Evolutionary conservation across 2,329 filamentous ascomycete species (phyloP), one percentile per base, ranked within the genome.

Genomic region (Xylariaceae sp.): DNA sequence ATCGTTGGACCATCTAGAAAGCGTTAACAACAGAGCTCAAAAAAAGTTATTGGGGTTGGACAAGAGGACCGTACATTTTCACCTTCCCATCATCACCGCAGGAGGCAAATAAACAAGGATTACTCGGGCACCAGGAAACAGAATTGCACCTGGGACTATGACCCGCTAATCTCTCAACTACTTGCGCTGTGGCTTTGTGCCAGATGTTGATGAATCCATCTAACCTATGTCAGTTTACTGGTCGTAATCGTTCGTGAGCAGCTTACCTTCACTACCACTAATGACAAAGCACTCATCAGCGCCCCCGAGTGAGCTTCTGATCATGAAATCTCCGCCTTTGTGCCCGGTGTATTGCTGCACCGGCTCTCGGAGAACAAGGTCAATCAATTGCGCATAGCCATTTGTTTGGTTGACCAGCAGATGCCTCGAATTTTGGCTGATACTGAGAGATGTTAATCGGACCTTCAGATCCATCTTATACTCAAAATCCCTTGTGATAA

Each of bases 271-370:
- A 65, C 92, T 96, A 9, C 94, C 94, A 65, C 90, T 93, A 23
- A 95, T 80, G 8, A 97, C 88, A 70, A 97, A 97, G 69, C 88
- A 92, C 74, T 97, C 92, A 53, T 90, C 87, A 1, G 93, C 92
- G 26, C 94, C 94, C 15, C 94, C 94, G 72, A 97, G 94, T 0
- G 81, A 77, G 64, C 87, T 89, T 44, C 93, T 82, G 54, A 99
- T 95, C 50, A 97, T 82, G 67, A 79, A 96, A 2, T 87, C 77
- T 48, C 85, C 87, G 58, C 92, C 90, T 36, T 80, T 82, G 57
- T 92, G 88, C 0, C 91, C 92, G 13, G 83, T 77, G 68, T 89
- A 97, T 62, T 81, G 85, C 62, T 88, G 86, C 4, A 93, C 77
- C n/a, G 86, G 78, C 26, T 87, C 84, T 15, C 86, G 84, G 2